phyloP scores from a whole-genome alignment of 108 stramenopile genomes.

The Skeletonema menzelii region DNA sequence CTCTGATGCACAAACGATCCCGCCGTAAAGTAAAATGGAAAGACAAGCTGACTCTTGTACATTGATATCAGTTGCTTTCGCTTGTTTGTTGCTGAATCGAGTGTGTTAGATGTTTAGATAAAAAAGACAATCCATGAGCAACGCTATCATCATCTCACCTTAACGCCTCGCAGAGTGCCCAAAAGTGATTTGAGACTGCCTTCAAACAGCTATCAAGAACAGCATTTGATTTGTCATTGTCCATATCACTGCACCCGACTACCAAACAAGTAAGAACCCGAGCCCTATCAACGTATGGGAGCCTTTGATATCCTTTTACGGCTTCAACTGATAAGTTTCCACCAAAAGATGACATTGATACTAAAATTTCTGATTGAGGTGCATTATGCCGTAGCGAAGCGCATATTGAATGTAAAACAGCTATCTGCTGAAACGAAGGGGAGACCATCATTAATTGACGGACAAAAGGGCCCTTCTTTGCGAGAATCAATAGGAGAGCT shows the following conservation, averaged over 20 bases:
- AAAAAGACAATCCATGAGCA: background rate
- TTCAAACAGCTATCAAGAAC: slow-evolving; percentile 64
- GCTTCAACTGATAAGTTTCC: slow-evolving; percentile 39
- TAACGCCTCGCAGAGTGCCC: slow-evolving; percentile 63
- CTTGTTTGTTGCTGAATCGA: slow-evolving; percentile 52
- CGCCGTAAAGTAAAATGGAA: slow-evolving; percentile 71
- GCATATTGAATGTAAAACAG: slow-evolving; percentile 62
- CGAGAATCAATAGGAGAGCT: slow-evolving; percentile 55
- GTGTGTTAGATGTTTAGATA: background rate
- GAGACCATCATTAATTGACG: slow-evolving; percentile 54
- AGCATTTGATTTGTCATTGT: slow-evolving; percentile 49
- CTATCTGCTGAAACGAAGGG: slow-evolving; percentile 67
- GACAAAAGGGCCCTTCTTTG: slow-evolving; percentile 54
- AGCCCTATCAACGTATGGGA: slow-evolving; percentile 72
- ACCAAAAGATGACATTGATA: slow-evolving; percentile 46
- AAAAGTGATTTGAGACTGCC: slow-evolving; percentile 65
- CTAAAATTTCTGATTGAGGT: slow-evolving; percentile 48
- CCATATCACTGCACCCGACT: slow-evolving; percentile 67
- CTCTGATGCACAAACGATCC: slow-evolving; percentile 74
- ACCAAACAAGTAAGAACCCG: slow-evolving; percentile 65
- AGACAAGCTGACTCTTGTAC: slow-evolving; percentile 75
- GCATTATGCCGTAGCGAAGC: slow-evolving; percentile 66
- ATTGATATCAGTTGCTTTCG: slow-evolving; percentile 52
- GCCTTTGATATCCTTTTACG: slow-evolving; percentile 68
- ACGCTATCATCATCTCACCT: slow-evolving; percentile 35